These are phyloP conservation scores for Lasiosphaeria ovina DNA, from an alignment of 495 filamentous ascomycete genomes.

Conservation along the genomic window DNA sequence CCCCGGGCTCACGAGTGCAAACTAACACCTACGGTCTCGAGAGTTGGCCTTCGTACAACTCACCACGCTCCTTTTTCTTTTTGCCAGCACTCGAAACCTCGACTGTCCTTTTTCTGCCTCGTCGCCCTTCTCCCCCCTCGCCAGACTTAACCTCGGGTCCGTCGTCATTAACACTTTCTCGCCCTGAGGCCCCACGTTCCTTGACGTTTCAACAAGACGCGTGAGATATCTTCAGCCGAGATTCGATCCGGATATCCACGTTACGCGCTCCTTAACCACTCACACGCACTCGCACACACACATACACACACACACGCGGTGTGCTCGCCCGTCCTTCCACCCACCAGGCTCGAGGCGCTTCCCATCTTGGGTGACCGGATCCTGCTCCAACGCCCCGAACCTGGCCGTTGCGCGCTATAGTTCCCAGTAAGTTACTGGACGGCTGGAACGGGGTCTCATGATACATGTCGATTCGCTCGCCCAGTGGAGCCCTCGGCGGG, in stretches of 20 bases:
- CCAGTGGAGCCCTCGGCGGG: conserved; percentile 24
- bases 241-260: conserved; percentile 18
- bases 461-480: conserved; percentile 23
- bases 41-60: conserved; percentile 42
- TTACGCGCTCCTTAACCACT: conserved; percentile 24
- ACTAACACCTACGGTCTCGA: conserved; percentile 40
- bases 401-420: conserved; percentile 32
- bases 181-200: conserved; percentile 27
- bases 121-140: background rate
- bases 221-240: conserved; percentile 13
- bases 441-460: conserved; percentile 23
- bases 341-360: conserved; percentile 3
- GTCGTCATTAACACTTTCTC: conserved; percentile 10
- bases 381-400: conserved; percentile 18
- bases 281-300: background rate
- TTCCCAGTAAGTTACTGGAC: conserved; percentile 41
- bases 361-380: conserved; percentile 12
- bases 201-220: conserved; percentile 21
- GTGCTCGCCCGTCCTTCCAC: background rate
- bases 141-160: background rate
- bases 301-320: background rate
- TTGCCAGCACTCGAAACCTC: conserved; percentile 15
- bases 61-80: conserved; percentile 44
- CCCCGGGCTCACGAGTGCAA: conserved; percentile 34
- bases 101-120: conserved; percentile 25